These are phyloP conservation scores for Mucor mucedo DNA, from an alignment of 371 early-diverging fungal species.

Conservation along the genomic window DNA sequence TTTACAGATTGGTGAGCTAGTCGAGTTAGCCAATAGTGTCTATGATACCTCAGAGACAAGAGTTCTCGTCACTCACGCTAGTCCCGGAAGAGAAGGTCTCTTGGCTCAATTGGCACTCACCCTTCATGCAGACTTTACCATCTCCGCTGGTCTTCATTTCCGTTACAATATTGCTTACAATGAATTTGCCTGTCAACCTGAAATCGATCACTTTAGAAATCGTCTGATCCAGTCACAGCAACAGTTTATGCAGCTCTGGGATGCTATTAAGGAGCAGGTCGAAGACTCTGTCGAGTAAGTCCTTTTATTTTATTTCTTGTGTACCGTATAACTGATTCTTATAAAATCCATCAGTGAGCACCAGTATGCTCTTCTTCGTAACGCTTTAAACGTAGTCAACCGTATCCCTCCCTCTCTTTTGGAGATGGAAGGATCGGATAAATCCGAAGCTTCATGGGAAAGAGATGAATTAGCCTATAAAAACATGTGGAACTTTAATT, in stretches of 20 bases:
- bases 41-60: constrained; percentile 66
- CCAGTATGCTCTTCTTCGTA: constrained; percentile 56
- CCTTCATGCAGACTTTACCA: constrained; percentile 68
- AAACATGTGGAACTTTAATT: constrained; percentile 73
- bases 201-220: constrained; percentile 65
- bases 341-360: constrained; percentile 39
- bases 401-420: constrained; percentile 50
- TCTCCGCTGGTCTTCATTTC: constrained; percentile 72
- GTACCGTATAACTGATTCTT: background rate
- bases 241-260: constrained; percentile 65
- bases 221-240: constrained; percentile 62
- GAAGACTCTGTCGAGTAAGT: constrained; percentile 63
- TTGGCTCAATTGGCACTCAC: constrained; percentile 66
- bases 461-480: constrained; percentile 66
- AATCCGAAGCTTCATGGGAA: constrained; percentile 25
- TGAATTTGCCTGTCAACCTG: constrained; percentile 67
- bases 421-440: constrained; percentile 20
- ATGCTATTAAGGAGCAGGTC: constrained; percentile 63
- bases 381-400: constrained; percentile 63
- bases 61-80: constrained; percentile 65
- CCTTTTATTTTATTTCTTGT: background rate
- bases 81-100: constrained; percentile 70
- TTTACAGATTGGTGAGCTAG: constrained; percentile 69
- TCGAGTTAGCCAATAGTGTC: constrained; percentile 59
- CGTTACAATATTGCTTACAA: constrained; percentile 74